phyloP scores from a whole-genome alignment of 768 basidiomycete genomes.

The Lentinula raphanica region DNA sequence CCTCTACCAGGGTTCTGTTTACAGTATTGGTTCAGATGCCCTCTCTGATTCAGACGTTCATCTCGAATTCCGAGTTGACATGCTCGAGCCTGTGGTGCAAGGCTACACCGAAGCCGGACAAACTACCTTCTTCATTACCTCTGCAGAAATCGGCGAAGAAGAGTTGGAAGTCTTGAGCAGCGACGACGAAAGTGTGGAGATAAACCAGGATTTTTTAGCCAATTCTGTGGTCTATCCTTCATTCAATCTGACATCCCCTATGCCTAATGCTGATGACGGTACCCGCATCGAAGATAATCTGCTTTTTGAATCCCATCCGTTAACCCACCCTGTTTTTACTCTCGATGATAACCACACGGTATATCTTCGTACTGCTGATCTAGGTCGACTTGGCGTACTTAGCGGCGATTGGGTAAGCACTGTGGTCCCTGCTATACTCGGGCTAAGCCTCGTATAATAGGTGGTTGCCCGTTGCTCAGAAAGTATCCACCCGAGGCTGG shows the following conservation, averaged over 20 bases:
- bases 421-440: not conserved
- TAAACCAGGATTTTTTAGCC: constrained; percentile 67
- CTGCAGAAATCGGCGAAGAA: constrained; percentile 1
- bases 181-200: constrained; percentile 51
- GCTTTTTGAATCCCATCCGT: constrained; percentile 10
- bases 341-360: constrained; percentile 49
- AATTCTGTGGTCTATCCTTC: constrained; percentile 34
- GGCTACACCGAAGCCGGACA: constrained; percentile 44
- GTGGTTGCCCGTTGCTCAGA: constrained; percentile 40
- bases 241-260: constrained; percentile 16
- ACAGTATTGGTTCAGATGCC: constrained; percentile 21
- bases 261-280: constrained; percentile 7
- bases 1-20: constrained; percentile 45
- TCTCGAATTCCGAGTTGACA: constrained; percentile 45
- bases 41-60: constrained; percentile 10
- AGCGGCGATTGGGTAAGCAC: constrained; percentile 72
- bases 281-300: constrained; percentile 5
- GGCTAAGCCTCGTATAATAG: constrained; percentile 28
- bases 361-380: constrained; percentile 58
- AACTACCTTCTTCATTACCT: constrained; percentile 52
- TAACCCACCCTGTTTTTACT: constrained; percentile 22
- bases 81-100: constrained; percentile 71
- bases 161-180: constrained; percentile 11
- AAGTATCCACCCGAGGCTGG: constrained; percentile 41
- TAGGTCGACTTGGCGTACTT: constrained; percentile 61